phyloP scores from a whole-genome alignment of 2,329 filamentous ascomycete species.

The Thielaviopsis euricoi region DNA sequence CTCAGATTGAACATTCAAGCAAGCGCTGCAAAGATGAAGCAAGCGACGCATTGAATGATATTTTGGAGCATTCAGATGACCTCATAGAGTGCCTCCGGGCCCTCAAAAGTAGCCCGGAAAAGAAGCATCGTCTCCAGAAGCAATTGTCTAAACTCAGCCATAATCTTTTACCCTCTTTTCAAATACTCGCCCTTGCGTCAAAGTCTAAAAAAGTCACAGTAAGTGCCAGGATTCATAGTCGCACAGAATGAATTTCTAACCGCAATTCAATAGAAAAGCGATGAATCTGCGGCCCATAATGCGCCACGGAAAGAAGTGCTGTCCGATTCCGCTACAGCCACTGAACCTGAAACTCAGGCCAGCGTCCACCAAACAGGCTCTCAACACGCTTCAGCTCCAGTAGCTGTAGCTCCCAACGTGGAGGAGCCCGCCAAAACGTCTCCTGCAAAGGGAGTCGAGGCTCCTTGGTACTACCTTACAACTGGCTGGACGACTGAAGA shows the following conservation, averaged over 20 bases:
- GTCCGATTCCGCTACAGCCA: not conserved
- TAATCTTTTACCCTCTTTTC: conserved; percentile 18
- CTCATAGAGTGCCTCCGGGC: conserved; percentile 23
- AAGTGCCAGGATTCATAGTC: not conserved
- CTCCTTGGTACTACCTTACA: conserved; percentile 16
- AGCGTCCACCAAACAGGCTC: not conserved
- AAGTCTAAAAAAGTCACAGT: conserved; percentile 2
- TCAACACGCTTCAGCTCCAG: not conserved
- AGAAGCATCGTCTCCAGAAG: conserved; percentile 14
- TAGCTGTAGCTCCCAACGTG: not conserved
- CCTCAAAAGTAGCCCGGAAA: conserved; percentile 16
- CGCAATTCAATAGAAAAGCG: not conserved
- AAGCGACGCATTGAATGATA: conserved; percentile 13
- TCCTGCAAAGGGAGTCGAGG: conserved; percentile 7
- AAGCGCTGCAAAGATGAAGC: not conserved
- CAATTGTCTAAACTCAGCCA: conserved; percentile 14
- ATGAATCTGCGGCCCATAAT: not conserved
- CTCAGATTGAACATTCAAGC: not conserved
- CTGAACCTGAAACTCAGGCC: not conserved
- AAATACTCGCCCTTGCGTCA: conserved; percentile 11
- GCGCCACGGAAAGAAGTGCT: not conserved
- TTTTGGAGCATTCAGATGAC: conserved; percentile 22
- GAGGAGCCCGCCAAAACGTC: not conserved
- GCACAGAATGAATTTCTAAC: not conserved
- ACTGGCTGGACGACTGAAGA: conserved; percentile 35